phyloP scores from a whole-genome alignment of 345 rosid genomes.

The Eucalyptus brandiana region DNA sequence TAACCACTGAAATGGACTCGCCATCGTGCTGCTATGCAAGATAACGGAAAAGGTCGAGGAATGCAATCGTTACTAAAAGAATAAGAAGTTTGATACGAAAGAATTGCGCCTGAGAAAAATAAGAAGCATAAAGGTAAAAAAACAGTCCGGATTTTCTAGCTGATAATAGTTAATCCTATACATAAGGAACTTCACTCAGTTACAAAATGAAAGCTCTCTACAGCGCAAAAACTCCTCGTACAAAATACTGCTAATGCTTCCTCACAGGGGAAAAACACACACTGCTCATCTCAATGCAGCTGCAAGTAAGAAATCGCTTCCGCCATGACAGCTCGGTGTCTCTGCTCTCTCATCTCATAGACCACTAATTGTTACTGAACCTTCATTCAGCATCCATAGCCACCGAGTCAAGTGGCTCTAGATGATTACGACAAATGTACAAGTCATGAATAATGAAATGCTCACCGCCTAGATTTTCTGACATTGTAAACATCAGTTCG shows the following conservation, averaged over 20 bases:
- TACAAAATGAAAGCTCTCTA: background rate
- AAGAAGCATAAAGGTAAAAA: background rate
- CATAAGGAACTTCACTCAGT: background rate
- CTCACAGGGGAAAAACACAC: background rate
- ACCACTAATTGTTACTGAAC: background rate
- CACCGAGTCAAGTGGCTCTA: background rate
- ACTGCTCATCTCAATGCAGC: background rate
- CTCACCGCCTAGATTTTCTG: background rate
- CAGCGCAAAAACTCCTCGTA: background rate
- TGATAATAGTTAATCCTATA: background rate
- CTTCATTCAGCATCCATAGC: background rate
- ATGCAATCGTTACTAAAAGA: background rate
- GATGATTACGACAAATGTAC: background rate
- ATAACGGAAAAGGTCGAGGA: background rate
- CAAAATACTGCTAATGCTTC: background rate
- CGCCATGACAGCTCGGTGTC: background rate
- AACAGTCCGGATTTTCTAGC: background rate
- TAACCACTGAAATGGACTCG: background rate
- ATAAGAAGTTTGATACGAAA: background rate
- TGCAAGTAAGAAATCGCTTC: background rate
- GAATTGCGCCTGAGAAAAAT: background rate
- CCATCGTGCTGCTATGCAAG: background rate
- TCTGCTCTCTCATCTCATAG: background rate
- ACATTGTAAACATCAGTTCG: background rate
- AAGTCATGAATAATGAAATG: background rate